Percentiles rank a stretch among this genome's conserved stretches.
These are phyloP conservation scores for Akebia trifoliata DNA, from an alignment of 164 flowering plant genomes.

Conservation along the genomic window DNA sequence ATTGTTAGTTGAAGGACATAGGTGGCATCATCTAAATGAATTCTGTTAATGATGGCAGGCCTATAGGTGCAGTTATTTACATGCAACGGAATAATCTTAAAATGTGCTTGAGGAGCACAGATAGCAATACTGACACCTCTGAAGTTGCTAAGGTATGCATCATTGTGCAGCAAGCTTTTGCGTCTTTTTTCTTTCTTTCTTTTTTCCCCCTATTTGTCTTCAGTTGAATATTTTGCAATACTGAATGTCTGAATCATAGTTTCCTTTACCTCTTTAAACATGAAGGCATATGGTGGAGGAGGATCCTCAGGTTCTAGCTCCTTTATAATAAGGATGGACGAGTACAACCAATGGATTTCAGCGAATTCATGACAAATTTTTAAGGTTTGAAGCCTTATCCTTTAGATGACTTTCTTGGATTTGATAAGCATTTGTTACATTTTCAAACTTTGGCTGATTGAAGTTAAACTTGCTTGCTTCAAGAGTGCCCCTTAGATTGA, in stretches of 20 bases:
- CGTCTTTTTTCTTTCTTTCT: no score
- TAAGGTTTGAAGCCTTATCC: no score
- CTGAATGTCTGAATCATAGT: neutral
- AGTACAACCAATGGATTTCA: conserved; percentile 70
- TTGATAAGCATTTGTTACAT: no score
- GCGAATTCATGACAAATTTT: conserved; percentile 7
- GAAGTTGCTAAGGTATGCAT: conserved; percentile 81
- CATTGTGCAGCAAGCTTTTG: no score
- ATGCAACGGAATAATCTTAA: conserved; percentile 78
- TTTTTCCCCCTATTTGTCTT: no score
- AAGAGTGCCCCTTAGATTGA: no score
- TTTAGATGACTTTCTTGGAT: no score
- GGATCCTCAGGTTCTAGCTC: conserved; percentile 76
- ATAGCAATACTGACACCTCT: conserved; percentile 68
- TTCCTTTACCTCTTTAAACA: conserved; percentile 11
- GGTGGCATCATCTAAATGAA: neutral
- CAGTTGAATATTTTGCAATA: no score
- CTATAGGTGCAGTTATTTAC: conserved; percentile 92
- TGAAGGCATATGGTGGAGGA: conserved; percentile 96
- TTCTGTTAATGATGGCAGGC: conserved; percentile 43
- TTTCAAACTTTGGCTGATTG: no score
- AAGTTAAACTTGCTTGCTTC: no score
- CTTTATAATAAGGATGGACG: conserved; percentile 91
- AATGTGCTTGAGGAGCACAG: conserved; percentile 80
- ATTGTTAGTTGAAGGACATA: neutral